Conservation (phyloP, 225 moss, liverwort and hornwort genomes). For the Takakia lepidozioides region DNA sequence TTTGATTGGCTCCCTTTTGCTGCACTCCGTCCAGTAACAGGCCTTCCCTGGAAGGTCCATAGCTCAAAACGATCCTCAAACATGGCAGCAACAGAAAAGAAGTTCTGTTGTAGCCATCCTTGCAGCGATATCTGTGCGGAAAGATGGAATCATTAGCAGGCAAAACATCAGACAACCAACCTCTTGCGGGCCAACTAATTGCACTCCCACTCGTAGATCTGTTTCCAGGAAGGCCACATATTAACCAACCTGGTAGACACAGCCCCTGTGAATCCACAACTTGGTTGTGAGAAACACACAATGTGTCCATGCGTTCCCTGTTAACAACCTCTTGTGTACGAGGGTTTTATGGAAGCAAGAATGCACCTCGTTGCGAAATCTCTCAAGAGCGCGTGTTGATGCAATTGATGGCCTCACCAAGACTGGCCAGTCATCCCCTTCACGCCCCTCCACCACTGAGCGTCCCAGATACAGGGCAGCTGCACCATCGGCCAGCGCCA, state of each 20-base stretch:
- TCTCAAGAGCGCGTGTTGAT: constrained; percentile 87
- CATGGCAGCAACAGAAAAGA: constrained; percentile 73
- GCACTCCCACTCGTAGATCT: no score
- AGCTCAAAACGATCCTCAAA: constrained; percentile 96
- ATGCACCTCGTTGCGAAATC: constrained; percentile 88
- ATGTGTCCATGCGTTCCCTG: no score
- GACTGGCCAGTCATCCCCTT: constrained; percentile 63
- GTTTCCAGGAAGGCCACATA: no score
- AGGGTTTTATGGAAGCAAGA: neutral
- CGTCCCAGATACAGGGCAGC: constrained; percentile 73
- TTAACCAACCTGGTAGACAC: no score
- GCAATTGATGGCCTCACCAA: constrained; percentile 70
- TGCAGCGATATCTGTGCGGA: constrained; percentile 66
- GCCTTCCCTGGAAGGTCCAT: constrained; percentile 52
- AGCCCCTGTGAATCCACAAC: no score
- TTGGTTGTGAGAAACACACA: no score
- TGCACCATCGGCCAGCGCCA: constrained; percentile 72
- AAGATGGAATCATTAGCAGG: neutral
- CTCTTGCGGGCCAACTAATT: no score
- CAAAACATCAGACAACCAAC: neutral
- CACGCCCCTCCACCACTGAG: constrained; percentile 46
- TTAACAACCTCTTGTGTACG: no score
- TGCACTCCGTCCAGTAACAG: constrained; percentile 3
- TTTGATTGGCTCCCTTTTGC: constrained; percentile 7
- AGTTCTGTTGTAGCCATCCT: constrained; percentile 82